Conservation (phyloP, 306 rosid species). For the Vigna mungo region DNA sequence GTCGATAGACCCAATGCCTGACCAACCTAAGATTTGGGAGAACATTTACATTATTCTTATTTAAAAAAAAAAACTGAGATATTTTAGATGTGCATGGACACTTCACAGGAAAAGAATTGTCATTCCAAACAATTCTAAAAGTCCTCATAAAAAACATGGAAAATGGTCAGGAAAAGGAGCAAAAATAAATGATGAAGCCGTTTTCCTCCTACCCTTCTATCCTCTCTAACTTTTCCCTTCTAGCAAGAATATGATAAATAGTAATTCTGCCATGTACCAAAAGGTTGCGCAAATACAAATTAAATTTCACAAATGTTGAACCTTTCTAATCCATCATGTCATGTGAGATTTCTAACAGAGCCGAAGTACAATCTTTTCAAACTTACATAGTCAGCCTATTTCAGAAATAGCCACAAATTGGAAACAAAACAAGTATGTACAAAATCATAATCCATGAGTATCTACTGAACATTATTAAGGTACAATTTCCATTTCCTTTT, state of each 20-base stretch:
- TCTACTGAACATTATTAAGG: slow-evolving; percentile 13
- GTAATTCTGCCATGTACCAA: slow-evolving; percentile 5
- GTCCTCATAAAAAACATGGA: slow-evolving; percentile 10
- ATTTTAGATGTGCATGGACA: neutral
- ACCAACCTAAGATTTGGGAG: slow-evolving; percentile 64
- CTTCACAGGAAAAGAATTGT: neutral
- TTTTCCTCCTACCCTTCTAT: slow-evolving; percentile 7
- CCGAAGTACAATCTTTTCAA: neutral
- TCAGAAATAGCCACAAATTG: neutral
- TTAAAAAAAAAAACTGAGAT: neutral
- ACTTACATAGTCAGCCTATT: slow-evolving; percentile 1
- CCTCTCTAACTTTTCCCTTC: slow-evolving; percentile 3
- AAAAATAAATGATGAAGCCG: slow-evolving; percentile 24
- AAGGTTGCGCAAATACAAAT: slow-evolving; percentile 1
- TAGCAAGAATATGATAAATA: slow-evolving; percentile 14
- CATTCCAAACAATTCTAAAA: neutral
- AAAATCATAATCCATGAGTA: slow-evolving; percentile 13
- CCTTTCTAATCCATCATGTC: neutral
- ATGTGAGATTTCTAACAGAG: neutral
- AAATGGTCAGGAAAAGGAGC: neutral
- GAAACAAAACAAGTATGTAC: neutral
- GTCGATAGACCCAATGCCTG: slow-evolving; percentile 95
- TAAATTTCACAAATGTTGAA: slow-evolving; percentile 13
- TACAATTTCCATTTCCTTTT: neutral
- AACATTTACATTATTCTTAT: slow-evolving; percentile 16